phyloP scores from a whole-genome alignment of 2,329 filamentous ascomycete species.

The Colletotrichum tamarilloi region DNA sequence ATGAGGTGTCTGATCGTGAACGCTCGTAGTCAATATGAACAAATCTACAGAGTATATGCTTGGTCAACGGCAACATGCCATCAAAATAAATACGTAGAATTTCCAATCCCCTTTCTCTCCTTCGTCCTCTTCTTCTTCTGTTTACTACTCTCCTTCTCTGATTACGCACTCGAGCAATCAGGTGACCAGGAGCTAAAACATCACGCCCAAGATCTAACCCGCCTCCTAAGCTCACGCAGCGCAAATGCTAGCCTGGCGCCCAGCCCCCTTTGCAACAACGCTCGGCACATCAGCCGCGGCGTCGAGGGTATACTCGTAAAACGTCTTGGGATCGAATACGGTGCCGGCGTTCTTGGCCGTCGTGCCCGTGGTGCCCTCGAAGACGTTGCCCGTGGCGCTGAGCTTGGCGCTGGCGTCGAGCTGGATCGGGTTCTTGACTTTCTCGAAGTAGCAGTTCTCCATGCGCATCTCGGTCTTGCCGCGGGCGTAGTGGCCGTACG shows the following conservation, averaged over 20 bases:
- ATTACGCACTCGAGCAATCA: background rate
- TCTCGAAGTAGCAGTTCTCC: conserved; percentile 42
- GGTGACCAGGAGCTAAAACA: no score
- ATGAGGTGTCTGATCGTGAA: background rate
- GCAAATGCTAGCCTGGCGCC: conserved; percentile 39
- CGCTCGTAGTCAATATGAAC: conserved; percentile 18
- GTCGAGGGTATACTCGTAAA: conserved; percentile 37
- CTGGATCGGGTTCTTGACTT: conserved; percentile 39
- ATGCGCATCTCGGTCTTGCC: conserved; percentile 40
- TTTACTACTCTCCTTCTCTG: background rate
- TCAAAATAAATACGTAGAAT: conserved; percentile 25
- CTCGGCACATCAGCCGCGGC: conserved; percentile 37
- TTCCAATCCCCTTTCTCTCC: background rate
- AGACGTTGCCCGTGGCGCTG: conserved; percentile 32
- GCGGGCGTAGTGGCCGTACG: conserved; percentile 41
- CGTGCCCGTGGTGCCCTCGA: conserved; percentile 29
- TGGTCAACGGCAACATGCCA: conserved; percentile 4
- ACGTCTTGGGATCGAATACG: conserved; percentile 31
- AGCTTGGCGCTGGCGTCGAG: conserved; percentile 34
- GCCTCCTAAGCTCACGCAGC: background rate
- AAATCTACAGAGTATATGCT: conserved; percentile 11
- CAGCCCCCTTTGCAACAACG: conserved; percentile 37
- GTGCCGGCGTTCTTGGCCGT: conserved; percentile 28
- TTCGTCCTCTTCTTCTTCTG: no score
- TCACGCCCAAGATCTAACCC: background rate